Evolutionary conservation across 2,329 filamentous ascomycete genomes (phyloP).

Genomic region (Malbranchea zuffiana): DNA sequence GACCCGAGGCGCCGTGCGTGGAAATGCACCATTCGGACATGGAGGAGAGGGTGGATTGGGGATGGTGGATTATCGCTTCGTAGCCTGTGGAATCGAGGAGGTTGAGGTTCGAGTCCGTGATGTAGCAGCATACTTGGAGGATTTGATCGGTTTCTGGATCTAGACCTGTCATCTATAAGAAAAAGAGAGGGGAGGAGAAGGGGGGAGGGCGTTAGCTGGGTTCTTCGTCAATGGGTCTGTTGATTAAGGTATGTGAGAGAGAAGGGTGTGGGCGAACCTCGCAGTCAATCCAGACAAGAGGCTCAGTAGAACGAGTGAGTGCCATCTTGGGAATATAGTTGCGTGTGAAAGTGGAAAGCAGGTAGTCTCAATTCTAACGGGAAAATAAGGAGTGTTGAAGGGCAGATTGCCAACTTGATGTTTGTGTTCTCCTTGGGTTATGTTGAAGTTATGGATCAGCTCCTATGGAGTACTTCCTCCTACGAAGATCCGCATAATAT

Average conservation of each 20-base stretch:
- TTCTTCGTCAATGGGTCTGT: neutral
- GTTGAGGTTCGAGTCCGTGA: slow-evolving; percentile 71
- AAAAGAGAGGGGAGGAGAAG: neutral
- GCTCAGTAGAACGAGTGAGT: slow-evolving; percentile 45
- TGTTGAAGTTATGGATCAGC: too few relatives aligned
- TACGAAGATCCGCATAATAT: too few relatives aligned
- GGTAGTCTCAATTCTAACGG: too few relatives aligned
- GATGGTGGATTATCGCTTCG: slow-evolving; percentile 67
- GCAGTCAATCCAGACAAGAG: slow-evolving; percentile 79
- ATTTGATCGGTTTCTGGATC: slow-evolving; percentile 70
- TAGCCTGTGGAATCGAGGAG: slow-evolving; percentile 67
- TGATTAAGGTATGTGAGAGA: neutral
- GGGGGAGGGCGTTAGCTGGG: neutral
- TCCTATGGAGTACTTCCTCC: too few relatives aligned
- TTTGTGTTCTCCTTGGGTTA: too few relatives aligned
- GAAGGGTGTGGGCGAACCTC: slow-evolving; percentile 39
- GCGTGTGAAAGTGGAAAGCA: too few relatives aligned
- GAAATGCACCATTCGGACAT: slow-evolving; percentile 87
- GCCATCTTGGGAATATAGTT: too few relatives aligned
- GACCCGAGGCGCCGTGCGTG: slow-evolving; percentile 69
- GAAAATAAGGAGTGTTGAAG: too few relatives aligned
- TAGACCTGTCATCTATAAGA: slow-evolving; percentile 74
- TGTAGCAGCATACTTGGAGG: slow-evolving; percentile 82
- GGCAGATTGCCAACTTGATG: too few relatives aligned
- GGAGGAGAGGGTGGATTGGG: slow-evolving; percentile 54